These are phyloP conservation scores for Mucor lusitanicus DNA, from an alignment of 371 early-diverging fungal genomes.

Conservation along the genomic window DNA sequence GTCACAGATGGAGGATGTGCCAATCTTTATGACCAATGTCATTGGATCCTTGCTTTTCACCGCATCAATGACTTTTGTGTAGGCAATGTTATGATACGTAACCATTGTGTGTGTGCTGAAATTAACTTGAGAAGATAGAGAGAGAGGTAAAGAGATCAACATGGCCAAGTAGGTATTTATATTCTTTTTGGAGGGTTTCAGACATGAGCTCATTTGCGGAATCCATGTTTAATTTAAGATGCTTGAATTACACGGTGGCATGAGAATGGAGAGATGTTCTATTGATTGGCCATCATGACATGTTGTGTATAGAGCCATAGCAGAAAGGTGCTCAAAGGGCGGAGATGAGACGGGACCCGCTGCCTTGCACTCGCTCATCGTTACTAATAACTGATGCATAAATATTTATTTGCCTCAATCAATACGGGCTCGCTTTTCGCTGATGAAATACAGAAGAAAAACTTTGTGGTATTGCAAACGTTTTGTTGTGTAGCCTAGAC, in stretches of 20 bases:
- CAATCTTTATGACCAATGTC: conserved; percentile 87
- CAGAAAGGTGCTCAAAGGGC: not conserved
- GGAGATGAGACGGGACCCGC: not conserved
- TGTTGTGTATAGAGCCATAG: not conserved
- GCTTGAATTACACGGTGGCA: not conserved
- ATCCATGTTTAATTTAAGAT: not conserved
- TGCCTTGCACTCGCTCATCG: not conserved
- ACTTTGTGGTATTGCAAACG: not conserved
- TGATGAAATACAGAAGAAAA: not conserved
- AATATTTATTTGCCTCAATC: not conserved
- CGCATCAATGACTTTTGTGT: not conserved
- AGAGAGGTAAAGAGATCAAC: not conserved
- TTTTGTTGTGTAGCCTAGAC: not conserved
- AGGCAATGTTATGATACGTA: not conserved
- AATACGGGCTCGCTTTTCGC: not conserved
- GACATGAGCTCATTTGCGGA: not conserved
- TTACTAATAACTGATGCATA: not conserved
- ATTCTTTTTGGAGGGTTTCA: not conserved
- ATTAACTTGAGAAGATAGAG: not conserved
- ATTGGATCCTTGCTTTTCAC: conserved; percentile 19
- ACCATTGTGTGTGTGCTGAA: not conserved
- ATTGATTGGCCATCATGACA: not conserved
- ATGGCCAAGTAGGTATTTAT: not conserved
- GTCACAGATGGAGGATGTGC: conserved; percentile 94
- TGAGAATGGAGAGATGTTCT: no score